Conservation (phyloP, 1,284 basidiomycete species). For the Cryptococcus sp. region DNA sequence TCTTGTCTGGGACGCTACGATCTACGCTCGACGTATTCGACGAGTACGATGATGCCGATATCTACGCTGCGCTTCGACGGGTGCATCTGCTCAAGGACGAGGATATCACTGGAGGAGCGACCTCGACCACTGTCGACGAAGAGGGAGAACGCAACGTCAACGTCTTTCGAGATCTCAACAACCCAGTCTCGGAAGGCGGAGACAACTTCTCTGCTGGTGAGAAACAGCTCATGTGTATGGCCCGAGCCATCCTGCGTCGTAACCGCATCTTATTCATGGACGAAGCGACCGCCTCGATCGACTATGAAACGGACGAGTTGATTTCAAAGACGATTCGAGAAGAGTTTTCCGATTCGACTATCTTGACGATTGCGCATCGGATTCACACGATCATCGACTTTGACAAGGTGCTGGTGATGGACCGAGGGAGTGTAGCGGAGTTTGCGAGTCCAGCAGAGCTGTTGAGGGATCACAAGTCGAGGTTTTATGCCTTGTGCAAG, state of each 20-base stretch:
- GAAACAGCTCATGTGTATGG: constrained; percentile 77
- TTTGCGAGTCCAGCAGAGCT: constrained; percentile 69
- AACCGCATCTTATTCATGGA: constrained; percentile 75
- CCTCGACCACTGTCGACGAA: constrained; percentile 44
- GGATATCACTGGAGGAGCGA: constrained; percentile 43
- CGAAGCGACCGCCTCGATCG: constrained; percentile 62
- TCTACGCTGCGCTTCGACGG: constrained; percentile 79
- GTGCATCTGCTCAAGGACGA: constrained; percentile 66
- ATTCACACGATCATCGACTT: constrained; percentile 72
- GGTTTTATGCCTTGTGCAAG: constrained; percentile 67
- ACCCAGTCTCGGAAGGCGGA: constrained; percentile 61
- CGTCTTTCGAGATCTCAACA: constrained; percentile 80
- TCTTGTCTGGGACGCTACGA: constrained; percentile 78
- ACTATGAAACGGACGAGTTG: constrained; percentile 20
- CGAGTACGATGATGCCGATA: constrained; percentile 77
- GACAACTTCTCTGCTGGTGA: constrained; percentile 90
- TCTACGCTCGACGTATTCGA: constrained; percentile 86
- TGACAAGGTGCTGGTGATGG: constrained; percentile 64
- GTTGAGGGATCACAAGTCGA: constrained; percentile 59
- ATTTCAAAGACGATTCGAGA: constrained; percentile 47
- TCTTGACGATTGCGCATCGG: constrained; percentile 57
- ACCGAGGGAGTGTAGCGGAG: constrained; percentile 62
- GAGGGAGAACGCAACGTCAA: constrained; percentile 65
- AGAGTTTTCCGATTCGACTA: constrained; percentile 57
- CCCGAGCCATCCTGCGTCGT: constrained; percentile 68